phyloP scores from a whole-genome alignment of 1,139 yeast genomes.

The Yamadazyma mexicana region DNA sequence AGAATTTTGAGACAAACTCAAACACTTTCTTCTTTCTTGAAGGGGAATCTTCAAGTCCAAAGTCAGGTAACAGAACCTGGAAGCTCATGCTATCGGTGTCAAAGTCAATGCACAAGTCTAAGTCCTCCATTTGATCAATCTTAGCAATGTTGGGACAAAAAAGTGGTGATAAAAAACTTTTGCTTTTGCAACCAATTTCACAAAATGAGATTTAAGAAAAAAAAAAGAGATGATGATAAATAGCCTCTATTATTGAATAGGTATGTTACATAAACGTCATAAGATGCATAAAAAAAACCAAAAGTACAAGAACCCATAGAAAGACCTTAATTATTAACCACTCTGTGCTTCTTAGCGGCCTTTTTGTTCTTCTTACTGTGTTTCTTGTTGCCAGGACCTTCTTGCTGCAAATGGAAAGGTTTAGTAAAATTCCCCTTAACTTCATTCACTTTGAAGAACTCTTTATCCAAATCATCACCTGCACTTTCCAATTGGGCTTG shows the following conservation, averaged over 20 bases:
- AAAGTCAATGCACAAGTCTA: constrained; percentile 6
- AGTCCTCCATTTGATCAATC: background rate
- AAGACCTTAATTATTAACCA: constrained; percentile 32
- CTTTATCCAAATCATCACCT: constrained; percentile 78
- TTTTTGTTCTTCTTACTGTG: constrained; percentile 80
- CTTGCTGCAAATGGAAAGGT: constrained; percentile 68
- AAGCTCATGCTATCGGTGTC: constrained; percentile 10
- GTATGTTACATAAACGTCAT: constrained; percentile 3
- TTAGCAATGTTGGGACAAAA: background rate
- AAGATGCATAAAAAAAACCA: background rate
- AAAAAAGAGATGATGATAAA: background rate
- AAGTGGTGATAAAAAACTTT: no score
- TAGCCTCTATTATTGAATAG: background rate
- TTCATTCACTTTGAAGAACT: constrained; percentile 70
- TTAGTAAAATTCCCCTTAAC: constrained; percentile 62
- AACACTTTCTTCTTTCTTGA: background rate
- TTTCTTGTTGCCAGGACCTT: constrained; percentile 49
- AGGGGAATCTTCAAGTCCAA: background rate
- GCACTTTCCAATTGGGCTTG: constrained; percentile 78
- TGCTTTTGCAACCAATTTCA: no score
- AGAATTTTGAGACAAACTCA: constrained; percentile 1
- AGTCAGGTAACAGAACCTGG: constrained; percentile 2
- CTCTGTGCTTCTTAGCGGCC: constrained; percentile 49
- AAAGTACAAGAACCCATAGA: background rate
- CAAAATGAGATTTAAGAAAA: no score